phyloP scores from a whole-genome alignment of 306 rosid genomes.

The Inga leiocalycina region DNA sequence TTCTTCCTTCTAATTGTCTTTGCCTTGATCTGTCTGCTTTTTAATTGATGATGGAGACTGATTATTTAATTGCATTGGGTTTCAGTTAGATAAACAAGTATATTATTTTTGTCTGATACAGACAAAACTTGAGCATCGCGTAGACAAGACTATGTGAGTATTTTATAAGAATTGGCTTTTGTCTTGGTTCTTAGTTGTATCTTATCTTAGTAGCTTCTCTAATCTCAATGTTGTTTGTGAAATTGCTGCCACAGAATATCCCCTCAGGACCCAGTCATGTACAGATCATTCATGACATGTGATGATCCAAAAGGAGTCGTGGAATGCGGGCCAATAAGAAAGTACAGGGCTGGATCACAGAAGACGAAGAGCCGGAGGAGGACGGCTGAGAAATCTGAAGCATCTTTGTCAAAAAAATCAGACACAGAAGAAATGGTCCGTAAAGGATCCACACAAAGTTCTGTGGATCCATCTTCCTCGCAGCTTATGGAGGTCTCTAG shows the following conservation, averaged over 20 bases:
- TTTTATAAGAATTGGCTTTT: slow-evolving; percentile 15
- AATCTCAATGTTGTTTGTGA: slow-evolving; percentile 46
- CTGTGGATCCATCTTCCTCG: slow-evolving; percentile 55
- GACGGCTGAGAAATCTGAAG: slow-evolving; percentile 40
- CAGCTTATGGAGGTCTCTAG: slow-evolving; percentile 76
- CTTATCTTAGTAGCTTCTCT: slow-evolving; percentile 8
- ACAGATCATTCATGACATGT: slow-evolving; percentile 81
- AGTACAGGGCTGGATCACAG: slow-evolving; percentile 50
- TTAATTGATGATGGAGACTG: slow-evolving; percentile 40
- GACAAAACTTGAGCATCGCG: slow-evolving; percentile 52
- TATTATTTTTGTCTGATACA: slow-evolving; percentile 50
- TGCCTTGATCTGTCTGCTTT: slow-evolving; percentile 28
- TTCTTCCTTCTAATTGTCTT: slow-evolving; percentile 1
- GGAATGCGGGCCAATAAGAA: slow-evolving; percentile 70
- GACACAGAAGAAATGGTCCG: slow-evolving; percentile 47
- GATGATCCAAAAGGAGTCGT: slow-evolving; percentile 92
- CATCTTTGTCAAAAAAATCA: slow-evolving; percentile 32
- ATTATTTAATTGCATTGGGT: slow-evolving; percentile 42
- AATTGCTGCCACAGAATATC: slow-evolving; percentile 58
- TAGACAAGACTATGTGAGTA: slow-evolving; percentile 53
- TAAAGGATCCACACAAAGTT: slow-evolving; percentile 39
- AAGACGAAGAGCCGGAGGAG: slow-evolving; percentile 48
- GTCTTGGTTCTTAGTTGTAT: slow-evolving; percentile 25
- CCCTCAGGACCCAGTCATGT: slow-evolving; percentile 68
- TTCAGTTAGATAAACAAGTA: slow-evolving; percentile 43